Base-by-base conservation (phyloP, 345 rosid species). In the Garcia nutans region DNA sequence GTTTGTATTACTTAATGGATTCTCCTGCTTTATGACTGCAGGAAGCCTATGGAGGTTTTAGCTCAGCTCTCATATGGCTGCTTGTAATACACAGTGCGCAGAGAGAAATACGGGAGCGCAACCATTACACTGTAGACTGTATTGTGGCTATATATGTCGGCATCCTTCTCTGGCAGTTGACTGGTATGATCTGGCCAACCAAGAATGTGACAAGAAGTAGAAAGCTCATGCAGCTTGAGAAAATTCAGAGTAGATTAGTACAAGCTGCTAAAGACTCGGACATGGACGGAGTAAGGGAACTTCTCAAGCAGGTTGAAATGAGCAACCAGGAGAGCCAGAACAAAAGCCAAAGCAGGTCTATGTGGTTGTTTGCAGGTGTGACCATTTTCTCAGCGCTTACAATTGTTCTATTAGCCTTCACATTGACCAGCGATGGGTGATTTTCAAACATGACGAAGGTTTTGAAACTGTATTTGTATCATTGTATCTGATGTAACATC, bases 11-110 rank as follows among this genome's bases (percentile, higher is more conserved):
- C 55, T 23, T 33, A 60, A 22, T 41, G 20, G 8, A 20, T 65
- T 52, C 64, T 55, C 9, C 28, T 71, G 37, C 23, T 62, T 1
- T 63, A 64, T 73, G 75, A 16, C 52, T 84, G 85, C 89, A 94
- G 98, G 99, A 95, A 75, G 97, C 99, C 54, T 91, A 90, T 69
- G 98, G 99, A 69, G 98, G 99, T 47, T 83, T 75, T 77, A 90
- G 93, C 84, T 91, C 99, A 0, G 97, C 85, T 24, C 15, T 91
- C 49, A 87, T 93, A 83, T 95, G 99, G 98, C 68, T 91, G 70
- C 89, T 93, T 5, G 96, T 93, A 45, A 37, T 85, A 73, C 97
- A 95, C 77, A 93, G 97, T 61, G 94, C 94, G 0, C 99, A 95
- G 71, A 89, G 97, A 71, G 99, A 95, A 78, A 64, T 93, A 73